These are phyloP conservation scores for Hypoxylon lienhwacheense DNA, from an alignment of 495 filamentous ascomycete species.

Conservation along the genomic window DNA sequence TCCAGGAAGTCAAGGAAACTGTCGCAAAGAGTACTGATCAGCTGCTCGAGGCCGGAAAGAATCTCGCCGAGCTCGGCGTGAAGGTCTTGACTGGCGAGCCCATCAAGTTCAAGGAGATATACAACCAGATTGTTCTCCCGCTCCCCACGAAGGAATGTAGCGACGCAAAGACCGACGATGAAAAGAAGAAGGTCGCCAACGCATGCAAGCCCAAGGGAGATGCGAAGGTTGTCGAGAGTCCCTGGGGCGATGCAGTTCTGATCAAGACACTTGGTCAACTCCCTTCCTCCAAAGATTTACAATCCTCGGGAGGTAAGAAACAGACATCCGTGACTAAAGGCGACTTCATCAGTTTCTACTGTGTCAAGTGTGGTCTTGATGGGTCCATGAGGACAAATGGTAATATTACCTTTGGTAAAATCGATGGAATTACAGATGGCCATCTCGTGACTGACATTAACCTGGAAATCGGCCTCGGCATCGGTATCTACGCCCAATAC, in stretches of 20 bases:
- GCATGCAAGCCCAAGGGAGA: slow-evolving; percentile 16
- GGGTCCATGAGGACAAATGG: slow-evolving; percentile 11
- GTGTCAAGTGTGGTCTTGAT: slow-evolving; percentile 20
- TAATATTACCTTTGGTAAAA: slow-evolving; percentile 10
- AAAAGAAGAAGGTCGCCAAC: slow-evolving; percentile 19
- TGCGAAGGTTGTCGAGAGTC: slow-evolving; percentile 11
- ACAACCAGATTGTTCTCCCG: slow-evolving; percentile 15
- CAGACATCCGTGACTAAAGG: slow-evolving; percentile 7
- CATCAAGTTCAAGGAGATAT: slow-evolving; percentile 10
- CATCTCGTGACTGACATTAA: slow-evolving; percentile 6
- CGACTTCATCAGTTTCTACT: slow-evolving; percentile 21
- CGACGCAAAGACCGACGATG: slow-evolving; percentile 12
- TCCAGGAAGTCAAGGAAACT: background rate
- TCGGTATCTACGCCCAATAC: slow-evolving; percentile 12
- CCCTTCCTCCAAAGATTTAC: background rate
- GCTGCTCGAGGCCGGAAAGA: background rate
- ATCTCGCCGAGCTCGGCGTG: background rate
- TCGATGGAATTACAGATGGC: slow-evolving; percentile 14
- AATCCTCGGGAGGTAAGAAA: slow-evolving; percentile 9
- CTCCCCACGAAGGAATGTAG: slow-evolving; percentile 12
- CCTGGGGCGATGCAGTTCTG: slow-evolving; percentile 18
- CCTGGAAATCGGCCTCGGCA: slow-evolving; percentile 3
- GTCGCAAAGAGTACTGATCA: slow-evolving; percentile 1
- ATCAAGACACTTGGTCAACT: slow-evolving; percentile 7
- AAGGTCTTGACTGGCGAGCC: slow-evolving; percentile 12